phyloP scores from a whole-genome alignment of 2,329 filamentous ascomycete genomes.

The Pseudogymnoascus sp. region DNA sequence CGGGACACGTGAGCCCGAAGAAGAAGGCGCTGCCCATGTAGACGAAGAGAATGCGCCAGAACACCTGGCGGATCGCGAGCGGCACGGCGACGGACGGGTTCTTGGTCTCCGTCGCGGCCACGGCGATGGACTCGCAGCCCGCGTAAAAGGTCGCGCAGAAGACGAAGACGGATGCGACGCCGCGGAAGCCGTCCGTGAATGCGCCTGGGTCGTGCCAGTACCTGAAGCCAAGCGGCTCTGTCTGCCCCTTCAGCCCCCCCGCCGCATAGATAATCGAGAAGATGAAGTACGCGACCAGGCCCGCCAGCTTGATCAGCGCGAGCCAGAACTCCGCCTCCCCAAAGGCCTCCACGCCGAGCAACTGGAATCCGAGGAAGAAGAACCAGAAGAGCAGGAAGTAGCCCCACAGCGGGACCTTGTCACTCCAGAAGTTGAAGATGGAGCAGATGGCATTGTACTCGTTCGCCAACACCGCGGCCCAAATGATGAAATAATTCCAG shows the following conservation, averaged over 20 bases:
- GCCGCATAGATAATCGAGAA: slow-evolving; percentile 65
- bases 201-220: slow-evolving; percentile 67
- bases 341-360: slow-evolving; percentile 64
- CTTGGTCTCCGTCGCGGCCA: slow-evolving; percentile 45
- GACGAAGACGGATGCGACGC: slow-evolving; percentile 57
- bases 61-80: slow-evolving; percentile 32
- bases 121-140: slow-evolving; percentile 53
- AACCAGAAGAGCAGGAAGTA: slow-evolving; percentile 70
- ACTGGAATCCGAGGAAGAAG: slow-evolving; percentile 58
- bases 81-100: slow-evolving; percentile 39
- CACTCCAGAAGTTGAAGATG: slow-evolving; percentile 58
- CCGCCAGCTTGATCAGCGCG: slow-evolving; percentile 61
- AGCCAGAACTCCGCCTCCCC: slow-evolving; percentile 74
- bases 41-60: slow-evolving; percentile 40
- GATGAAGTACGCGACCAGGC: slow-evolving; percentile 62
- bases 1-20: slow-evolving; percentile 65
- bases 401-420: slow-evolving; percentile 52
- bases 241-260: slow-evolving; percentile 54
- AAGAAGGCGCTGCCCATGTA: slow-evolving; percentile 66
- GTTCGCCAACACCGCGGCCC: slow-evolving; percentile 56
- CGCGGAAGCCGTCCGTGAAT: slow-evolving; percentile 59
- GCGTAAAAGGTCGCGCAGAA: slow-evolving; percentile 64
- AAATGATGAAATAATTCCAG: slow-evolving; percentile 65
- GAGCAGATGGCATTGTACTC: slow-evolving; percentile 63
- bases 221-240: slow-evolving; percentile 51